A percentile compares a stretch with the other conserved stretches of the same genome.
Evolutionary conservation across 805 yeast genomes (phyloP).

Genomic region (Cyberlindnera saturnus): DNA sequence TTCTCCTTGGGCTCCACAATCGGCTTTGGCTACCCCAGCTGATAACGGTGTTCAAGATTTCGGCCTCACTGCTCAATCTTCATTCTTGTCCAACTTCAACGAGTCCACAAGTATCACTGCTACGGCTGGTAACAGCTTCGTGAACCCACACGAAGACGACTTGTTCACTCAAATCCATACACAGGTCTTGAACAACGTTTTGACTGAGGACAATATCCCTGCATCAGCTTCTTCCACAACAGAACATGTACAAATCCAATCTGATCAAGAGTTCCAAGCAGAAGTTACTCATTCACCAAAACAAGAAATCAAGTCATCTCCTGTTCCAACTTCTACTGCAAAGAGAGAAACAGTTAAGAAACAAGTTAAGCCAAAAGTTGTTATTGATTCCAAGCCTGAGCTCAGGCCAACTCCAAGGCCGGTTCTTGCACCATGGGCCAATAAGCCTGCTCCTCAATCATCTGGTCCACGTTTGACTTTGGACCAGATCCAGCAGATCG

Average conservation of each 20-base stretch:
- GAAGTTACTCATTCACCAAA: not conserved
- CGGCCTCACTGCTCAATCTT: conserved; percentile 12
- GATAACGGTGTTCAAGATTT: conserved; percentile 2
- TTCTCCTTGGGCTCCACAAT: conserved; percentile 17
- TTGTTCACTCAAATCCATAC: conserved; percentile 34
- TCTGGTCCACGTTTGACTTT: conserved; percentile 38
- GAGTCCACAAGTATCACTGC: conserved; percentile 1
- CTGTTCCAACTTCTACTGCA: not conserved
- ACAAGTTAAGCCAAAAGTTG: conserved; percentile 6
- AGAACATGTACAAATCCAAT: not conserved
- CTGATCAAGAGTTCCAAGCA: not conserved
- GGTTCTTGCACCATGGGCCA: conserved; percentile 51
- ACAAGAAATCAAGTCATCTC: not conserved
- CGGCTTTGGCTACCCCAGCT: conserved; percentile 1
- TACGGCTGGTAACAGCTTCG: not conserved
- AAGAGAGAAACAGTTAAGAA: conserved; percentile 4
- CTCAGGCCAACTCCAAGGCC: conserved; percentile 6
- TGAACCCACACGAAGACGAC: conserved; percentile 15
- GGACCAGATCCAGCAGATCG: conserved; percentile 42
- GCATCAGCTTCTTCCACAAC: not conserved
- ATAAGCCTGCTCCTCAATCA: conserved; percentile 16
- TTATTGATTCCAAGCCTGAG: conserved; percentile 6
- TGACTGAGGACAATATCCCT: conserved; percentile 20
- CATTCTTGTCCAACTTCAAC: conserved; percentile 9
- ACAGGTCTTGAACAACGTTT: conserved; percentile 36